Conservation (phyloP, 805 yeast genomes). For the Hanseniaspora taiwanica region DNA sequence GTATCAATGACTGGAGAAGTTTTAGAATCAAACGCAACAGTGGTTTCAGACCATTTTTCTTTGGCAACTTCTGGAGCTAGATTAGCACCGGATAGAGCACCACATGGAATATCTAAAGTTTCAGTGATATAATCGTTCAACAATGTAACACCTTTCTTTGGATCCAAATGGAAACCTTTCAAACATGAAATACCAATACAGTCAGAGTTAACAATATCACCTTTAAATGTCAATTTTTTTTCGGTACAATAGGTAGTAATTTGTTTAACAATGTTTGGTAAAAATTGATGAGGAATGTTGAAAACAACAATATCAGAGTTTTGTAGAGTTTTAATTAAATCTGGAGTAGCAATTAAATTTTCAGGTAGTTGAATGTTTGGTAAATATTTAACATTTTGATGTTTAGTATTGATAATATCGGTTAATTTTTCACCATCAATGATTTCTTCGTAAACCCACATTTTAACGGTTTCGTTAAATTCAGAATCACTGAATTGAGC, state of each 20-base stretch:
- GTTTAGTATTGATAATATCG: conserved; percentile 77
- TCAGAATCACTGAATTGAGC: conserved; percentile 28
- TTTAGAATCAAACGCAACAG: conserved; percentile 58
- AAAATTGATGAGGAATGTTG: conserved; percentile 95
- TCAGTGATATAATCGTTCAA: conserved; percentile 70
- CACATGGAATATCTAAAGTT: conserved; percentile 77
- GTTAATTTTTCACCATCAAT: conserved; percentile 71
- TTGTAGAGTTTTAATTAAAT: conserved; percentile 57
- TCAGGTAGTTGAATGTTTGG: conserved; percentile 79
- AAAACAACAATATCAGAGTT: conserved; percentile 81
- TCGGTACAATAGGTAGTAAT: conserved; percentile 44
- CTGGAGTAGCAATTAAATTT: conserved; percentile 84
- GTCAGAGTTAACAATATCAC: conserved; percentile 34
- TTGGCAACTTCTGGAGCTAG: conserved; percentile 94
- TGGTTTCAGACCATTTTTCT: conserved; percentile 94
- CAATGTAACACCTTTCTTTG: conserved; percentile 74
- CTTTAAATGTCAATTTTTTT: conserved; percentile 5
- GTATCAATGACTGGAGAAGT: conserved; percentile 35
- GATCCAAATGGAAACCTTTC: conserved; percentile 70
- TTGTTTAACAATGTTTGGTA: conserved; percentile 62
- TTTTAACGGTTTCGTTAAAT: conserved; percentile 62
- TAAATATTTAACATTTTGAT: conserved; percentile 88
- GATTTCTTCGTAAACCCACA: conserved; percentile 95
- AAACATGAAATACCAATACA: conserved; percentile 89
- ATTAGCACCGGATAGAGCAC: conserved; percentile 95